Evolutionary conservation across 225 moss, liverwort and hornwort species (phyloP), one percentile per base, ranked within the genome.

Genomic region (Polytrichum formosum): DNA sequence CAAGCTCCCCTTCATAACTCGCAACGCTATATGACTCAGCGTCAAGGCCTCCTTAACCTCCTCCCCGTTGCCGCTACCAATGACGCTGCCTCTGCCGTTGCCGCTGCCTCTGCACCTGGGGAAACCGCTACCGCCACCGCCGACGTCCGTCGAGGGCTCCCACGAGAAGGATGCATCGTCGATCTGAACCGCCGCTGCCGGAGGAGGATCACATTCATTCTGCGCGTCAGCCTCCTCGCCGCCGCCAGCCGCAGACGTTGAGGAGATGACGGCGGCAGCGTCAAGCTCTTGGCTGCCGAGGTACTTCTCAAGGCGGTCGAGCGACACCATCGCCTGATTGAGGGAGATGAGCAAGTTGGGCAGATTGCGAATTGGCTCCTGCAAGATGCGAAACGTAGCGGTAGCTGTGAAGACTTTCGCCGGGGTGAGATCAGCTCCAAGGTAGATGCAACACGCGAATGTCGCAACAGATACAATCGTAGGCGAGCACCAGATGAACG

Each of bases 341-440:
- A 80, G 69, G 27, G 74, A 0, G 70, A 86, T 92, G 60, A 95
- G 13, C 4, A 84, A 69, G 6, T 85, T 79, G 1, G 92, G 94
- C 63, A 95, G 89, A 55, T 68, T 66, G 5, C 94, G 89, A 1
- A 92, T 77, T 6, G 94, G 86, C 53, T 95, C 90, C 73, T 92
- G 92, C 58, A 95, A 64, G 59, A 92, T 83, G 23, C 90, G 87
- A 53, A 92, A 92, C 21, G 90, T 92, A 82, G 94, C 90, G 21
- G 87, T 81, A 63, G 94, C 94, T 4, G 91, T 93, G 79, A 95
- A 95, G 5, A 91, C 90, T 65, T 79, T 89, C 2, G 81, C 92
- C 0, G 92, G 73, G 5, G 88, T 89, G 55, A 95, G 30, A 56
- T 74, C 81, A 21, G 53, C 62, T 21, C 72, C 81, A 0, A 92